Base-by-base conservation (phyloP, 805 yeast species). In the Saccharomyces cerevisiae region DNA sequence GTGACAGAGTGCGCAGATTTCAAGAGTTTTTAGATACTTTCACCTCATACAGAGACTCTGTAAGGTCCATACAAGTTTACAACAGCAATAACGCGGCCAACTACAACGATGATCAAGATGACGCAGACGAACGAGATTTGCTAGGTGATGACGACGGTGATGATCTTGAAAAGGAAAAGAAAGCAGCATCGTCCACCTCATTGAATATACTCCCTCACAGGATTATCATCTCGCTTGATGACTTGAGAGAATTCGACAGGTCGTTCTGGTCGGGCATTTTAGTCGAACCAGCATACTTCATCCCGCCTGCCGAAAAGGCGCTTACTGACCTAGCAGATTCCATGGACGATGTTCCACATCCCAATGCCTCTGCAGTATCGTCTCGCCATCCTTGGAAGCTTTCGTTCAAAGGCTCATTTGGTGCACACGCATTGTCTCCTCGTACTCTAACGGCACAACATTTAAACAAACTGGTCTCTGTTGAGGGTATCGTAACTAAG, bases 401-500 rank as follows among this genome's bases (percentile, higher is more conserved):
- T 14, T 86, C 91, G 0, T 89, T 92, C 72, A 82, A 80, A 61
- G 99, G 99, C 52, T 84, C 97, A 0, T 89, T 94, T 70, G 98
- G 98, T 53, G 81, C 84, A 53, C 91, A 90, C 67, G 79, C 85
- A 48, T 83, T 92, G 29, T 85, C 90, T 26, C 97, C 99, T 22
- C 80, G 98, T 64, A 83, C 96, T 2, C 82, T 94, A 54, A 81
- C 84, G 55, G 85, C 98, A 2, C 72, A 78, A 13, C 85, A 81
- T 59, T 74, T 94, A 51, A 89, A 96, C 53, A 84, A 85, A 65
- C 75, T 92, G 79, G 82, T 94, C 47, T 84, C 96, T 1, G 77
- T 94, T 26, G 97, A 94, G 72, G 99, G 99, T 53, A 94, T 94
- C 62, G 96, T 94, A 17, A 92, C 98, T 0, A 79, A 94, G 59